These are phyloP conservation scores for Ceratocystis cubensis DNA, from an alignment of 2,329 filamentous ascomycete species.

Conservation along the genomic window DNA sequence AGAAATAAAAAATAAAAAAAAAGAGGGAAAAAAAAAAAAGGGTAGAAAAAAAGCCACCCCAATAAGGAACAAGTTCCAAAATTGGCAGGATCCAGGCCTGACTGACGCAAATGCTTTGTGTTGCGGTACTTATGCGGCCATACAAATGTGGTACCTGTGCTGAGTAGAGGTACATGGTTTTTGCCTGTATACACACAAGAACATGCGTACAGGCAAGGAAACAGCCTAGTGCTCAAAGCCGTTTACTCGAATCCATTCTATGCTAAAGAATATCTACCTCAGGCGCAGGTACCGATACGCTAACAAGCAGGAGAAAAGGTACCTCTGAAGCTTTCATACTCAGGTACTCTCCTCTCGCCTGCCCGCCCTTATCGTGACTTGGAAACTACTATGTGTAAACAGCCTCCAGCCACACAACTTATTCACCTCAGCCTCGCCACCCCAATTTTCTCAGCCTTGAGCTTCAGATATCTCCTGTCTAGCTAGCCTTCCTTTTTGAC, in stretches of 20 bases:
- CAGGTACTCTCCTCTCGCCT: neutral
- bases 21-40: neutral
- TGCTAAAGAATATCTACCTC: neutral
- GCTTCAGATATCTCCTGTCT: no score
- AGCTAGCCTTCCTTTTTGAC: neutral
- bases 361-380: neutral
- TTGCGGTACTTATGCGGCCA: slow-evolving; percentile 4
- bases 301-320: neutral
- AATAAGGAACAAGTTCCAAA: slow-evolving; percentile 5
- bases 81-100: neutral
- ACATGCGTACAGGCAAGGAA: neutral
- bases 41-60: slow-evolving; percentile 12
- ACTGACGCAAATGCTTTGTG: neutral
- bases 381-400: neutral
- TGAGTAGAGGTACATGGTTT: neutral
- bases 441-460: neutral
- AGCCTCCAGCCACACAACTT: neutral
- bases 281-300: neutral
- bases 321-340: neutral
- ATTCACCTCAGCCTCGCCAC: neutral
- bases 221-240: neutral
- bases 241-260: neutral
- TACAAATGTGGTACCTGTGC: neutral
- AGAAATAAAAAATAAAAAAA: neutral
- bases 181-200: neutral